Conservation (phyloP, 129 eudicot genomes). For the sunflower (Helianthus annuus) region DNA sequence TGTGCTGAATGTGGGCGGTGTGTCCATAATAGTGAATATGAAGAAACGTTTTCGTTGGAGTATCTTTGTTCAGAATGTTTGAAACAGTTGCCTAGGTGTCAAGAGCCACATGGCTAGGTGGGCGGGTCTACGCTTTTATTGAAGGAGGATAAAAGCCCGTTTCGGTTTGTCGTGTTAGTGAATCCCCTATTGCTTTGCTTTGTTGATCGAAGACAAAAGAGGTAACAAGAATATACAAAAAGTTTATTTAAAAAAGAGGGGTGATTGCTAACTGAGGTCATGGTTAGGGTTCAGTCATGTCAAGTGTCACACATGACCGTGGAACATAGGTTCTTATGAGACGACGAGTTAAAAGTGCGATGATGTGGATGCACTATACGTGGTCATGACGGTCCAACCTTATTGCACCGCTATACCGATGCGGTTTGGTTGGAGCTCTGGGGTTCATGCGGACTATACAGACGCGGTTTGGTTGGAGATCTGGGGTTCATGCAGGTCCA, state of each 20-base stretch:
- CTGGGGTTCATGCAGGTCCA: not conserved
- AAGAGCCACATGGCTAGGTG: slow-evolving; percentile 11
- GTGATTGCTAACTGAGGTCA: not conserved
- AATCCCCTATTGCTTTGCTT: not conserved
- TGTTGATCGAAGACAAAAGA: not conserved
- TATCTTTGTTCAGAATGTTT: slow-evolving; percentile 57
- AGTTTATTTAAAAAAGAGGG: not conserved
- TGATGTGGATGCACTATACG: not conserved
- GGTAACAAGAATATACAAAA: not conserved
- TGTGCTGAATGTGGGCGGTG: slow-evolving; percentile 82
- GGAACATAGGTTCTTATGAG: too few relatives aligned
- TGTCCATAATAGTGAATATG: slow-evolving; percentile 53
- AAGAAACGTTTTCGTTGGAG: slow-evolving; percentile 73
- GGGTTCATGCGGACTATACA: not conserved
- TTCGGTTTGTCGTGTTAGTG: not conserved
- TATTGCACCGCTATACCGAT: not conserved
- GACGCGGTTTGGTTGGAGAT: too few relatives aligned
- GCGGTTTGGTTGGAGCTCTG: not conserved
- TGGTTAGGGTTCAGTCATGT: slow-evolving; percentile 5
- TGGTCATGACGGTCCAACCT: not conserved
- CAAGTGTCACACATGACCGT: not conserved
- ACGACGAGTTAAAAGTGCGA: not conserved
- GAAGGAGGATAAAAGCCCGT: not conserved
- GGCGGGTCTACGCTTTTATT: not conserved
- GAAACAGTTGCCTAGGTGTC: slow-evolving; percentile 35